These are phyloP conservation scores for Melanogaster broomeanus DNA, from an alignment of 768 basidiomycete genomes.

Conservation along the genomic window DNA sequence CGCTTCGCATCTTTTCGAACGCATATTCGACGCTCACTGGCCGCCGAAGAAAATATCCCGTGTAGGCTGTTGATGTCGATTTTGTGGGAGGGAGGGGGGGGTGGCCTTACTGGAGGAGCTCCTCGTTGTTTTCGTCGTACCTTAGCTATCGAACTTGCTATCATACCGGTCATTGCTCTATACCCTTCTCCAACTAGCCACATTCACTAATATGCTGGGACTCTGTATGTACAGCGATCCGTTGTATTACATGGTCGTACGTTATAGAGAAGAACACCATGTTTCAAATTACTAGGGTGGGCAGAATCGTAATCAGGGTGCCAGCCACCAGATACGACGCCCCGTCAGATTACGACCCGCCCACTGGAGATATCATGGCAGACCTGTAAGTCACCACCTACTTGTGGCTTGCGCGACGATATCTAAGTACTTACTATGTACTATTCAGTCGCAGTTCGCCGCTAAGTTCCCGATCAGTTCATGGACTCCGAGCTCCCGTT, in stretches of 20 bases:
- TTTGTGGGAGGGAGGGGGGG: too few relatives aligned
- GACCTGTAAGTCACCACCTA: too few relatives aligned
- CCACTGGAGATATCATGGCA: too few relatives aligned
- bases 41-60: constrained; percentile 12
- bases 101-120: too few relatives aligned
- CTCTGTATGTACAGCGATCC: neutral
- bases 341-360: too few relatives aligned
- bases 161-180: neutral
- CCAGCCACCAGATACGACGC: too few relatives aligned
- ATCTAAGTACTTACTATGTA: too few relatives aligned
- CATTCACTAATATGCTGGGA: neutral
- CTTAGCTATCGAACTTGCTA: neutral
- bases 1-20: constrained; percentile 29
- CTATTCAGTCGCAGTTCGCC: constrained; percentile 14
- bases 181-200: neutral
- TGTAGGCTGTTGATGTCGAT: neutral
- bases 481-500: constrained; percentile 54
- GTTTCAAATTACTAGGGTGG: too few relatives aligned
- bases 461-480: constrained; percentile 44
- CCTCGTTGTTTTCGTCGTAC: too few relatives aligned
- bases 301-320: too few relatives aligned
- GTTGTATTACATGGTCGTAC: neutral
- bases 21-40: constrained; percentile 23
- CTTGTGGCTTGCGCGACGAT: too few relatives aligned
- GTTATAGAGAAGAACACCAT: neutral